phyloP scores from a whole-genome alignment of 495 filamentous ascomycete species.

The Emericellopsis terricola region DNA sequence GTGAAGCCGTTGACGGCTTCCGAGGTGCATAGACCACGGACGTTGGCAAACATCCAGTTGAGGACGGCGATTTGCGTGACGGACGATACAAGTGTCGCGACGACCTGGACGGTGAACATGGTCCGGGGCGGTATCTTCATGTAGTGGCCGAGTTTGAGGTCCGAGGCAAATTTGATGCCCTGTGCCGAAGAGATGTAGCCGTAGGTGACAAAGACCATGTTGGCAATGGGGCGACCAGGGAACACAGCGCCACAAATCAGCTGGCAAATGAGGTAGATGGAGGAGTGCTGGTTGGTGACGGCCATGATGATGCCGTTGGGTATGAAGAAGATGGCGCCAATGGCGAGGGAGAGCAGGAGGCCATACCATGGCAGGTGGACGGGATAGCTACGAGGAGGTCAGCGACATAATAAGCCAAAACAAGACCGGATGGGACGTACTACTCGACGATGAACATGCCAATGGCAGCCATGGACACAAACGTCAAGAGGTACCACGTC shows the following conservation, averaged over 20 bases:
- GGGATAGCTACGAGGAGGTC: slow-evolving; percentile 40
- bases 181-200: slow-evolving; percentile 68
- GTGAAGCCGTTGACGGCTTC: slow-evolving; percentile 70
- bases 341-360: slow-evolving; percentile 52
- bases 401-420: slow-evolving; percentile 5
- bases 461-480: slow-evolving; percentile 49
- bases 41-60: slow-evolving; percentile 76
- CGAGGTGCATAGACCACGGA: slow-evolving; percentile 59
- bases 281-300: slow-evolving; percentile 67
- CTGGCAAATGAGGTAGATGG: slow-evolving; percentile 68
- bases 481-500: slow-evolving; percentile 58
- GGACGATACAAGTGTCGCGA: slow-evolving; percentile 60
- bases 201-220: slow-evolving; percentile 82
- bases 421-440: slow-evolving; percentile 18
- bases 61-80: slow-evolving; percentile 67
- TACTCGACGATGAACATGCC: slow-evolving; percentile 75
- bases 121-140: slow-evolving; percentile 82
- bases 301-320: slow-evolving; percentile 76
- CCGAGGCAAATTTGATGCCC: slow-evolving; percentile 71
- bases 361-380: slow-evolving; percentile 65
- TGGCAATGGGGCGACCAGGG: slow-evolving; percentile 65
- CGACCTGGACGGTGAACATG: slow-evolving; percentile 65
- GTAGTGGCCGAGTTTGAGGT: slow-evolving; percentile 79
- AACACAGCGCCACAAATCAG: slow-evolving; percentile 64
- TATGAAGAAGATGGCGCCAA: slow-evolving; percentile 56